Evolutionary conservation across 768 basidiomycete genomes (phyloP).

Genomic region (Tylopilus vinaceipallidus): DNA sequence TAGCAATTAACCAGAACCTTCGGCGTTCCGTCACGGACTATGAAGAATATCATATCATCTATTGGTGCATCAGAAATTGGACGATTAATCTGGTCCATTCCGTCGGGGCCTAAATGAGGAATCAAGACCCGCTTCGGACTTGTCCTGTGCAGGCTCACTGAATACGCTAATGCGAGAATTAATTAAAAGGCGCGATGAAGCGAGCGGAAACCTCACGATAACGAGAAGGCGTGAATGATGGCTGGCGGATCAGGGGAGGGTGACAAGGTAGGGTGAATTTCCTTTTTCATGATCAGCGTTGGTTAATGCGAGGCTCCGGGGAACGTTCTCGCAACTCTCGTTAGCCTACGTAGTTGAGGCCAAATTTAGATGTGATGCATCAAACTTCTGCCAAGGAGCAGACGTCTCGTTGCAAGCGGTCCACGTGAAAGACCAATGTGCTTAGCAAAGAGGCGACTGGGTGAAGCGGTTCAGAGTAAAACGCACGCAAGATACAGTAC

Average conservation of each 20-base stretch:
- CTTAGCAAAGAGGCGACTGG: slow-evolving; percentile 16
- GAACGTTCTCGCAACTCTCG: slow-evolving; percentile 6
- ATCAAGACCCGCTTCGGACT: slow-evolving; percentile 7
- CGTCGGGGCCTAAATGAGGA: slow-evolving; percentile 14
- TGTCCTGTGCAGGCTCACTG: slow-evolving; percentile 12
- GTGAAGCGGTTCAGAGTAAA: slow-evolving; percentile 18
- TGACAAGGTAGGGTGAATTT: slow-evolving; percentile 20
- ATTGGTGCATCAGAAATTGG: slow-evolving; percentile 13
- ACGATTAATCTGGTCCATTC: slow-evolving; percentile 16
- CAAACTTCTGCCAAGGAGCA: slow-evolving; percentile 2
- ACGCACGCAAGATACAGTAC: slow-evolving; percentile 33
- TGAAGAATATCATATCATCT: slow-evolving; percentile 6
- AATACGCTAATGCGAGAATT: slow-evolving; percentile 21
- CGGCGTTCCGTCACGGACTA: slow-evolving; percentile 7
- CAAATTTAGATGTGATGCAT: slow-evolving; percentile 6
- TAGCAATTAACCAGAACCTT: slow-evolving; percentile 4
- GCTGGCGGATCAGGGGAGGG: slow-evolving; percentile 30
- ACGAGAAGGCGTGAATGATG: slow-evolving; percentile 33
- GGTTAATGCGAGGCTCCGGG: slow-evolving; percentile 9
- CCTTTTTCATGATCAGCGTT: slow-evolving; percentile 31
- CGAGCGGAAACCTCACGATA: slow-evolving; percentile 31
- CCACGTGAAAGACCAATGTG: slow-evolving; percentile 9
- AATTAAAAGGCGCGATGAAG: slow-evolving; percentile 25
- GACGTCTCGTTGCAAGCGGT: slow-evolving; percentile 3
- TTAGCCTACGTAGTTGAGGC: slow-evolving; percentile 4